Conservation (phyloP, 1,284 basidiomycete species). For the Puccinia hordei region DNA sequence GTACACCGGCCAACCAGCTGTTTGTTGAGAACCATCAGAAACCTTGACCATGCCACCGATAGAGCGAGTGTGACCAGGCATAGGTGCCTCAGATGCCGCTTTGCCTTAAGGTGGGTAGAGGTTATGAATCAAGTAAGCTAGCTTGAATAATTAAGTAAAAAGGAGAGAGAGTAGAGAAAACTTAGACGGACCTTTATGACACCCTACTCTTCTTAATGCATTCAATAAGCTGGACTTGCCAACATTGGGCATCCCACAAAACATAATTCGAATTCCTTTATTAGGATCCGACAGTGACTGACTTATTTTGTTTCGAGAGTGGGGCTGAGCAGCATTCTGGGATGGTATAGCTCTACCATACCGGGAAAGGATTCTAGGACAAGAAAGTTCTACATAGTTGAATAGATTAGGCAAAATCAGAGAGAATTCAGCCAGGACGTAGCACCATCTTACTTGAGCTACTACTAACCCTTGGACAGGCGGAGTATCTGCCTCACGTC, state of each 20-base stretch:
- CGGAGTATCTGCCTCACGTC: slow-evolving; percentile 30
- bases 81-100: slow-evolving; percentile 82
- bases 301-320: not conserved
- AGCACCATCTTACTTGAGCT: not conserved
- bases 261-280: slow-evolving; percentile 78
- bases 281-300: not conserved
- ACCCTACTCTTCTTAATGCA: slow-evolving; percentile 82
- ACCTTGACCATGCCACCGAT: slow-evolving; percentile 59
- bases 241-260: slow-evolving; percentile 97
- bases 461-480: slow-evolving; percentile 31
- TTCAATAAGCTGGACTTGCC: slow-evolving; percentile 95
- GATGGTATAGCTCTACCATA: slow-evolving; percentile 11
- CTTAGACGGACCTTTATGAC: slow-evolving; percentile 72
- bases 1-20: slow-evolving; percentile 77
- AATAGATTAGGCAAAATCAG: not conserved
- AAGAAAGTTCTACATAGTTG: slow-evolving; percentile 28
- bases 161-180: not conserved
- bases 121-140: slow-evolving; percentile 44
- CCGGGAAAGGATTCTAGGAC: slow-evolving; percentile 25
- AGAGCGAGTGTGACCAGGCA: slow-evolving; percentile 78
- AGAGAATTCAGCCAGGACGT: not conserved
- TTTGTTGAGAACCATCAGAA: slow-evolving; percentile 80
- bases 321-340: not conserved
- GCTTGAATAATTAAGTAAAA: slow-evolving; percentile 32
- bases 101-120: slow-evolving; percentile 64